These are phyloP conservation scores for Drechmeria coniospora DNA, from an alignment of 2,329 filamentous ascomycete genomes.

Conservation along the genomic window DNA sequence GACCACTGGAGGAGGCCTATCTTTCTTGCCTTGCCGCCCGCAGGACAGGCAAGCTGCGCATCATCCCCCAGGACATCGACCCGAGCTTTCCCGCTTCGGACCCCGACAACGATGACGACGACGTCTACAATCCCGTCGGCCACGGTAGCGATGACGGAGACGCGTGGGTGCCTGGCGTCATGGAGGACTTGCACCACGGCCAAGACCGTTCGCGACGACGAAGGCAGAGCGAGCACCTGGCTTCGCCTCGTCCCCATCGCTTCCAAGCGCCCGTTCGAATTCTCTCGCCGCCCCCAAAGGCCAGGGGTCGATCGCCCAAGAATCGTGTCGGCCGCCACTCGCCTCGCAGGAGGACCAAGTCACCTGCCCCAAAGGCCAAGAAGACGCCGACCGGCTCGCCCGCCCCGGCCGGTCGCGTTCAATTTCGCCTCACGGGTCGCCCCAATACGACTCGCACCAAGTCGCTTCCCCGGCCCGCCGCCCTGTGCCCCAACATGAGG, in stretches of 20 bases:
- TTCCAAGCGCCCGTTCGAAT: constrained; percentile 25
- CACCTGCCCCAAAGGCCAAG: constrained; percentile 7
- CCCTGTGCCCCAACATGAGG: constrained; percentile 45
- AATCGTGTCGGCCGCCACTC: constrained; percentile 9
- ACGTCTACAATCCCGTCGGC: constrained; percentile 39
- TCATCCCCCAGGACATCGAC: constrained; percentile 92
- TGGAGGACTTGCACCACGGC: constrained; percentile 50
- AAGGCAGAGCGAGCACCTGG: constrained; percentile 32
- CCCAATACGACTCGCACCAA: constrained; percentile 64
- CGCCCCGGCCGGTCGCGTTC: constrained; percentile 20
- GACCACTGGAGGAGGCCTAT: constrained; percentile 86
- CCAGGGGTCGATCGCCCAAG: constrained; percentile 31
- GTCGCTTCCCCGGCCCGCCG: constrained; percentile 68
- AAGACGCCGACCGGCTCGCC: constrained; percentile 23
- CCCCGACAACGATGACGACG: constrained; percentile 70
- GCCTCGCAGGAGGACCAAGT: constrained; percentile 2
- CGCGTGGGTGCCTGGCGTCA: constrained; percentile 55
- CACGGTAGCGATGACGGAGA: constrained; percentile 55
- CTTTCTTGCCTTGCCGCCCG: constrained; percentile 69
- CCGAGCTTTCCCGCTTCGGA: constrained; percentile 94
- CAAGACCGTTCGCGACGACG: constrained; percentile 33
- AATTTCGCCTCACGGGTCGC: constrained; percentile 30
- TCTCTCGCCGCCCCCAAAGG: constrained; percentile 23
- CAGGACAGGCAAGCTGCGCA: constrained; percentile 63
- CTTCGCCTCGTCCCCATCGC: constrained; percentile 27